Evolutionary conservation across 176 grass and related monocot species (phyloP).

Genomic region (Elaeis guineensis): DNA sequence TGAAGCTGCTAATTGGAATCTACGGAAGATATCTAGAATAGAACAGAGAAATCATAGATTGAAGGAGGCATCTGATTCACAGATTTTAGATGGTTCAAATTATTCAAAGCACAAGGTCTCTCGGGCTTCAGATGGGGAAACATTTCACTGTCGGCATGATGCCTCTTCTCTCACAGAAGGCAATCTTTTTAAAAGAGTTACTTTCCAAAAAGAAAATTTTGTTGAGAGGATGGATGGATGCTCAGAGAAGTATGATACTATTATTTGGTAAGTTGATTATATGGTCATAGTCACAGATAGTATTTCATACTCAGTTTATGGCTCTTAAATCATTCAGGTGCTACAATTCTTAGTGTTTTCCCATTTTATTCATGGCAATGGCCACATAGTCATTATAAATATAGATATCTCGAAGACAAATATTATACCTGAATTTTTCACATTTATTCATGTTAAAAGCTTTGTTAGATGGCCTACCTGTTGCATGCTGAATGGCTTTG

Average conservation of each 20-base stretch:
- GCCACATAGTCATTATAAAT: no score
- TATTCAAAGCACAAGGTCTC: slow-evolving; percentile 11
- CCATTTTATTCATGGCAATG: no score
- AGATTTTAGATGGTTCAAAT: slow-evolving; percentile 17
- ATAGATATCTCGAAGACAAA: no score
- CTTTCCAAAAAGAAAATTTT: slow-evolving; percentile 78
- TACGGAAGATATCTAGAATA: slow-evolving; percentile 36
- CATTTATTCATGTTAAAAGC: no score
- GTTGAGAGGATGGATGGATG: slow-evolving; percentile 32
- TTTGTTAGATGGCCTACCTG: no score
- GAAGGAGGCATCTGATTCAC: slow-evolving; percentile 5
- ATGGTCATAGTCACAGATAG: no score
- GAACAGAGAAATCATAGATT: slow-evolving; percentile 21
- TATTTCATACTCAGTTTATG: no score
- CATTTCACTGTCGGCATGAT: slow-evolving; percentile 9
- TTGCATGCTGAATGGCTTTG: neutral
- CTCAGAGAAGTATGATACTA: slow-evolving; percentile 75
- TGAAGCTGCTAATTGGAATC: slow-evolving; percentile 67
- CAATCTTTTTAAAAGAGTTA: slow-evolving; percentile 44
- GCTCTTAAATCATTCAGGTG: no score
- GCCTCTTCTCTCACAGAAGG: neutral
- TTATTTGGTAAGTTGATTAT: slow-evolving; percentile 69
- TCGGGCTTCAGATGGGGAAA: slow-evolving; percentile 28
- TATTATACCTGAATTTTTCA: no score
- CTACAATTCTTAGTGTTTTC: no score